These are phyloP conservation scores for Nicotiana benthamiana DNA, from an alignment of 257 asterid genomes.

Conservation along the genomic window DNA sequence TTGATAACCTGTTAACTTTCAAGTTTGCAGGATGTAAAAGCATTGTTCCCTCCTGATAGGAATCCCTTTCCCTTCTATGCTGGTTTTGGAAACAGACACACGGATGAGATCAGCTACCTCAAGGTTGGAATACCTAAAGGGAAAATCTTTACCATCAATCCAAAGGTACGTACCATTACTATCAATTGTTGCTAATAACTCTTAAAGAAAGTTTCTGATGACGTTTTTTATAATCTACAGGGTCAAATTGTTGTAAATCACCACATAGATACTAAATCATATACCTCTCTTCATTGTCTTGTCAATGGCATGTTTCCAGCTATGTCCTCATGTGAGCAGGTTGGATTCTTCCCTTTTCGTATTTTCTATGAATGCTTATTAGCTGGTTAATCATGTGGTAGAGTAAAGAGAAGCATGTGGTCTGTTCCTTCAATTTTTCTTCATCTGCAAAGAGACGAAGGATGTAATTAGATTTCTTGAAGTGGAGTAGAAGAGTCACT, in stretches of 20 bases:
- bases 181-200: not conserved
- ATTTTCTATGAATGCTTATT: not conserved
- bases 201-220: slow-evolving; percentile 3
- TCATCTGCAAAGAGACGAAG: not conserved
- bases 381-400: not conserved
- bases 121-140: slow-evolving; percentile 77
- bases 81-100: slow-evolving; percentile 80
- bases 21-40: slow-evolving; percentile 40
- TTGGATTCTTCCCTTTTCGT: slow-evolving; percentile 10
- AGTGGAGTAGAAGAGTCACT: not conserved
- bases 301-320: slow-evolving; percentile 72
- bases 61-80: slow-evolving; percentile 84
- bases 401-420: not conserved
- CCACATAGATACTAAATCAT: slow-evolving; percentile 52
- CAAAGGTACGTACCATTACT: slow-evolving; percentile 44
- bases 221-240: slow-evolving; percentile 23
- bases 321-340: slow-evolving; percentile 48
- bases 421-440: not conserved
- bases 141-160: slow-evolving; percentile 70
- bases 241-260: slow-evolving; percentile 68
- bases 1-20: not conserved
- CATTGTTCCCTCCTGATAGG: slow-evolving; percentile 60
- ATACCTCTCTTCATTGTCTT: slow-evolving; percentile 47
- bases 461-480: not conserved
- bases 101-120: slow-evolving; percentile 75